Evolutionary conservation across 768 basidiomycete genomes (phyloP), one percentile per base, ranked within the genome.

Genomic region (Symmetrospora coprosmae): DNA sequence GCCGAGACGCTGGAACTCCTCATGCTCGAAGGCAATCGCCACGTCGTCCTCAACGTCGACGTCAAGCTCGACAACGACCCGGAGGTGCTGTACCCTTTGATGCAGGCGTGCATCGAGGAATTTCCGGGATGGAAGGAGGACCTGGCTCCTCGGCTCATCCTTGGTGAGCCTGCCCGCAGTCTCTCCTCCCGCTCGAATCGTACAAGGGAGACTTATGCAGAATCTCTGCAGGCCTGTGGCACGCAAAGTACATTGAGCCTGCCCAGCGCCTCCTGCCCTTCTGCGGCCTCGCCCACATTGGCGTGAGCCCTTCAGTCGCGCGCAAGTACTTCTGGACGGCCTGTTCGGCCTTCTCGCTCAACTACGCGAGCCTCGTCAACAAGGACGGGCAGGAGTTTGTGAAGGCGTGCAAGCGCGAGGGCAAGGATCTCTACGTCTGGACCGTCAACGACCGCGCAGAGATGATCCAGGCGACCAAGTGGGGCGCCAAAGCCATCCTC

Each of bases 11-110:
- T 97, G 48, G 78, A 76, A 27, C 76, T 85, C 56, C 77, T 96
- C 38, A 88, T 92, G 84, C 76, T 75, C 69, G 71, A 71, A 49
- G 74, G 71, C 45, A 72, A 74, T 33, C 34, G 38, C 23, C 62
- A 63, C 52, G 62, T 64, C 89, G 17, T 80, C 77, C 66, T 91
- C 37, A 64, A 64, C 35, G 38, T 64, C 30, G 92, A 97, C 71
- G 86, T 94, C 70, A 99, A 99, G 74, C 79, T 84, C 27, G 82
- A 88, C 69, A 97, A 96, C 70, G 82, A 90, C 69, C 89, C 92
- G 0, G 82, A 81, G 58, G 80, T 79, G n/a, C 78, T 92, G 31
- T 94, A 91, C 74, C 70, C 73, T 23, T 75, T 90, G 40, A 87
- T 94, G 81, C 78, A 86, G 73, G 72, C 73, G 38, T 75, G 64